A percentile compares a stretch with the other conserved stretches of the same genome.
phyloP scores from a whole-genome alignment of 768 basidiomycete genomes.

The Lyophyllum decastes region DNA sequence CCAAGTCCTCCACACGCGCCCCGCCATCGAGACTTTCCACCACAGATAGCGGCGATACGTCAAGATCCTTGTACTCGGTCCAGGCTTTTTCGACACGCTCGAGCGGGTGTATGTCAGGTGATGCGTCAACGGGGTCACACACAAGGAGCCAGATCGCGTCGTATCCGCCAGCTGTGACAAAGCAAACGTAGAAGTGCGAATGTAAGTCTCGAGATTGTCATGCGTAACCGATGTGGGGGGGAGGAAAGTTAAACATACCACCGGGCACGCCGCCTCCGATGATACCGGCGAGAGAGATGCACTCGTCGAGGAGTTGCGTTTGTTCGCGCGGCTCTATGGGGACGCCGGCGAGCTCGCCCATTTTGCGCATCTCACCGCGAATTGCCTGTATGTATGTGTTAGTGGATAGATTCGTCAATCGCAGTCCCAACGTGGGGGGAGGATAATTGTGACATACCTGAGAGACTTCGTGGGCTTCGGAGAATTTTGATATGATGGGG shows the following conservation, averaged over 20 bases:
- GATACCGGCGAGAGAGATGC: constrained; percentile 77
- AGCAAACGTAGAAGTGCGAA: background rate
- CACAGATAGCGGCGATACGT: constrained; percentile 72
- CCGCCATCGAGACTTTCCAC: constrained; percentile 71
- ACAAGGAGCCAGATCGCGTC: constrained; percentile 96
- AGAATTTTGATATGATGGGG: constrained; percentile 55
- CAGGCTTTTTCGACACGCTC: constrained; percentile 69
- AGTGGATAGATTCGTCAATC: background rate
- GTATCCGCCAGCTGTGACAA: constrained; percentile 83
- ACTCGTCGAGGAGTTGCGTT: constrained; percentile 78
- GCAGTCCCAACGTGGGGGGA: background rate
- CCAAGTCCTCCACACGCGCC: constrained; percentile 60
- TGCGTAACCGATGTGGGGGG: background rate
- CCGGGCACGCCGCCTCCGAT: constrained; percentile 96
- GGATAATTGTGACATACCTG: constrained; percentile 42
- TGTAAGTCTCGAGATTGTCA: background rate
- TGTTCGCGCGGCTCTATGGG: constrained; percentile 92
- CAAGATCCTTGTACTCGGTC: constrained; percentile 59
- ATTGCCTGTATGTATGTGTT: constrained; percentile 51
- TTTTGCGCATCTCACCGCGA: constrained; percentile 76
- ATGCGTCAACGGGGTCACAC: constrained; percentile 54
- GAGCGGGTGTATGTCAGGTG: constrained; percentile 50
- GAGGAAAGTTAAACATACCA: constrained; percentile 51
- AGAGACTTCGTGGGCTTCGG: constrained; percentile 54
- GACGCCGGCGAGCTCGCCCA: constrained; percentile 77